These are phyloP conservation scores for Pestalotiopsis sp. DNA, from an alignment of 2,329 filamentous ascomycete genomes.

Conservation along the genomic window DNA sequence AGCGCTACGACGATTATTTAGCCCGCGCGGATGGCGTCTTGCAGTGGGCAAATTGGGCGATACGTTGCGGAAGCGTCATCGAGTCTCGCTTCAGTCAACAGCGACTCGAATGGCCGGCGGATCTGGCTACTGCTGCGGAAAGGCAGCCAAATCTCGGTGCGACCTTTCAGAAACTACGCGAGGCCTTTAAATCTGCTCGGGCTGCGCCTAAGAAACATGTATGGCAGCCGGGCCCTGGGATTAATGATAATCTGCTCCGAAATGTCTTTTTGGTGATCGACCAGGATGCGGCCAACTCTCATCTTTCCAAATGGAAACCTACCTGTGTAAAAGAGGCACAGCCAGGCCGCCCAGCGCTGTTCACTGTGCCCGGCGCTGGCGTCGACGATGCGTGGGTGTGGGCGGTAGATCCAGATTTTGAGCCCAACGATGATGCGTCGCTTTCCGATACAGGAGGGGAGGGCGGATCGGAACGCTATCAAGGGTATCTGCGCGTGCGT, in stretches of 20 bases:
- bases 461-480: not conserved
- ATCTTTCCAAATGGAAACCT: not conserved
- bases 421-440: not conserved
- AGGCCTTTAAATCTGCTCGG: not conserved
- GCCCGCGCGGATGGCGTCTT: not conserved
- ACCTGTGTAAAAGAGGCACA: not conserved
- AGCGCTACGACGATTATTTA: not conserved
- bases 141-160: not conserved
- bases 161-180: not conserved
- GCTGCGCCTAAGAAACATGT: not conserved
- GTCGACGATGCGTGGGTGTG: conserved; percentile 10
- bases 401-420: conserved; percentile 7
- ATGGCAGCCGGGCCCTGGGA: not conserved
- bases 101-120: not conserved
- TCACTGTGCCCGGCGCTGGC: not conserved
- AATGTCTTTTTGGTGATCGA: not conserved
- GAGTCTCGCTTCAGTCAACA: not conserved
- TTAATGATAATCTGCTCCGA: not conserved
- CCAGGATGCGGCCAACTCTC: not conserved
- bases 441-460: not conserved
- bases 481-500: conserved; percentile 1
- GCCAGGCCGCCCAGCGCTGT: not conserved
- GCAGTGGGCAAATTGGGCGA: not conserved
- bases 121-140: not conserved
- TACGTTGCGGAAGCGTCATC: not conserved